Percentiles rank a stretch among this genome's conserved stretches.
phyloP scores from a whole-genome alignment of 768 basidiomycete species.

The Goffeauzyma gilvescens region DNA sequence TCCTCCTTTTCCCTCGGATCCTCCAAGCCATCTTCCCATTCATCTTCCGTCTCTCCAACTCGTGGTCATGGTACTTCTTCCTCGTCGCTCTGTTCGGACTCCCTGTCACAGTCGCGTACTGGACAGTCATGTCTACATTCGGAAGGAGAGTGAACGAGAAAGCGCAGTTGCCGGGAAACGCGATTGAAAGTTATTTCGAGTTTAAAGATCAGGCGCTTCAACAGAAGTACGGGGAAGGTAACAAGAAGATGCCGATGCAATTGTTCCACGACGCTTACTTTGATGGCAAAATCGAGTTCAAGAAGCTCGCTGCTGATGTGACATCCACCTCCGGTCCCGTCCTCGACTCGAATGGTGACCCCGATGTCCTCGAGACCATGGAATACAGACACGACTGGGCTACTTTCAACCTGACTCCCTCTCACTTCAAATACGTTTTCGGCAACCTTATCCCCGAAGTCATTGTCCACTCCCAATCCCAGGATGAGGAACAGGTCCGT shows the following conservation, averaged over 20 bases:
- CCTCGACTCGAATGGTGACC: not conserved
- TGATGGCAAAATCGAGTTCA: conserved; percentile 87
- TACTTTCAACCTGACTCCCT: conserved; percentile 60
- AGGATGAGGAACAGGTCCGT: conserved; percentile 89
- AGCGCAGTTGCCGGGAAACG: conserved; percentile 61
- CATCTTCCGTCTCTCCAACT: conserved; percentile 42
- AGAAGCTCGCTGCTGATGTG: too few species aligned
- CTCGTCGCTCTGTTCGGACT: conserved; percentile 52
- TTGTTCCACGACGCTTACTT: conserved; percentile 94
- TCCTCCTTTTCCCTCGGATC: conserved; percentile 65
- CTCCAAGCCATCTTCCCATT: conserved; percentile 65
- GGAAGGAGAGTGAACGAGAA: conserved; percentile 63
- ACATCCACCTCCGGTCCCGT: not conserved
- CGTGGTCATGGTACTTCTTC: conserved; percentile 71
- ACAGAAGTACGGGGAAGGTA: conserved; percentile 44
- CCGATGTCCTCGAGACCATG: conserved; percentile 79
- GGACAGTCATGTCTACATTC: conserved; percentile 67
- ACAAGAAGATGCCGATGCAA: conserved; percentile 94
- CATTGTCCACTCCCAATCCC: conserved; percentile 66
- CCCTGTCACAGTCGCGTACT: conserved; percentile 68
- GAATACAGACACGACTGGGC: conserved; percentile 94
- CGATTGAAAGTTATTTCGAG: conserved; percentile 74
- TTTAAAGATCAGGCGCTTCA: conserved; percentile 70
- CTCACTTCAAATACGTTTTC: conserved; percentile 82
- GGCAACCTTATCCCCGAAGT: conserved; percentile 79